Conservation (phyloP, 768 basidiomycete species). For the Baorangia bicolor region DNA sequence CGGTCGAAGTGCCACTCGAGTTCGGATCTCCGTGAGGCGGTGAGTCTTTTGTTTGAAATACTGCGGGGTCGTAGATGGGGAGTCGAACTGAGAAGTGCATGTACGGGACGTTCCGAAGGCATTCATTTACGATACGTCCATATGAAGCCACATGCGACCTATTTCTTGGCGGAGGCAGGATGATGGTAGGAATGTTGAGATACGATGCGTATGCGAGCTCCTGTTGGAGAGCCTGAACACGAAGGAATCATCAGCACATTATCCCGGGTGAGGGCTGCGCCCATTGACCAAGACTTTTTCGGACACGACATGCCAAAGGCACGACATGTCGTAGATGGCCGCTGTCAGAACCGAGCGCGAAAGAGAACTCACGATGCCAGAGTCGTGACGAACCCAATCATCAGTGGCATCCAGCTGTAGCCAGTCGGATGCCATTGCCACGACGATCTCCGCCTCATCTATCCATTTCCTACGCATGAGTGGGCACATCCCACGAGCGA, state of each 20-base stretch:
- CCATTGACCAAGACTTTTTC: conserved; percentile 15
- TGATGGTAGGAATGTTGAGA: conserved; percentile 78
- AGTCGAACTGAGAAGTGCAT: conserved; percentile 81
- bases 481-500: conserved; percentile 15
- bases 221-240: conserved; percentile 78
- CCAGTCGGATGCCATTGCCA: conserved; percentile 89
- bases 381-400: conserved; percentile 93
- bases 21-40: conserved; percentile 28
- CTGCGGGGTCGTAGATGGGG: conserved; percentile 75
- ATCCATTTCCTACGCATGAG: conserved; percentile 14
- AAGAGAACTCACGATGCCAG: conserved; percentile 75
- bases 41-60: conserved; percentile 44
- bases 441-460: conserved; percentile 76
- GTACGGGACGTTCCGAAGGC: conserved; percentile 65
- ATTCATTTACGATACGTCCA: conserved; percentile 84
- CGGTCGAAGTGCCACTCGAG: conserved; percentile 25
- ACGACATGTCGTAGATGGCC: conserved; percentile 8
- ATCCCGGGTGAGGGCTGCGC: conserved; percentile 15
- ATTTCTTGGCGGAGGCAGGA: conserved; percentile 86
- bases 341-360: conserved; percentile 3
- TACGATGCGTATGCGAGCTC: conserved; percentile 93
- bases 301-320: conserved; percentile 14
- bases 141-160: conserved; percentile 88
- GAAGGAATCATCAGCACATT: conserved; percentile 13
- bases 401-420: conserved; percentile 90